Percentiles rank a stretch among this genome's conserved stretches.
These are phyloP conservation scores for Groenewaldozyma sp. DNA, from an alignment of 1,139 yeast species.

Conservation along the genomic window DNA sequence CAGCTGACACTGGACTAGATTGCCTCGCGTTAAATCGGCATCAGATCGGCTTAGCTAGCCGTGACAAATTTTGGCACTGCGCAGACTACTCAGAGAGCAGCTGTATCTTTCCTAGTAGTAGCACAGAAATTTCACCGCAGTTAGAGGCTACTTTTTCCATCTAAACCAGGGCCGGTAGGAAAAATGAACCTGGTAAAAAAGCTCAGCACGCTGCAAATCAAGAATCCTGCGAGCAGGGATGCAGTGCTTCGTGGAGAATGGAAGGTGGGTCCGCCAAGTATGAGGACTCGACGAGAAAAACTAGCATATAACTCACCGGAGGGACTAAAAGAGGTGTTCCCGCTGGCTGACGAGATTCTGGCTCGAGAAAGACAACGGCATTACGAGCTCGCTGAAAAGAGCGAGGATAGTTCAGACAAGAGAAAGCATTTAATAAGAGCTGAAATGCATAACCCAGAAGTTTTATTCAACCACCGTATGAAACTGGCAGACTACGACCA, in stretches of 20 bases:
- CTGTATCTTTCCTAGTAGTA: too few species aligned
- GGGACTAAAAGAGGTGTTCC: constrained; percentile 64
- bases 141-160: too few species aligned
- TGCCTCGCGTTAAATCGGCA: too few species aligned
- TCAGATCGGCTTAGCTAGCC: too few species aligned
- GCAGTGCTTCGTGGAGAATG: constrained; percentile 31
- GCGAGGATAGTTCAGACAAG: constrained; percentile 11
- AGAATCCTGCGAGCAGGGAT: constrained; percentile 24
- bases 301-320: constrained; percentile 55
- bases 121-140: too few species aligned
- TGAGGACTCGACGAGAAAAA: constrained; percentile 37
- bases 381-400: constrained; percentile 25
- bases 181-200: background rate
- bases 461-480: constrained; percentile 50
- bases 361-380: constrained; percentile 35
- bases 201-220: constrained; percentile 10
- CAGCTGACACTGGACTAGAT: too few species aligned
- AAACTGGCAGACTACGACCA: constrained; percentile 37
- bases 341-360: constrained; percentile 53
- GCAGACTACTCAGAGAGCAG: too few species aligned
- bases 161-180: too few species aligned
- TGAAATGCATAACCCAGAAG: constrained; percentile 74
- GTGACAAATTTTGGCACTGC: too few species aligned
- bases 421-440: constrained; percentile 38
- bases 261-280: constrained; percentile 39